These are phyloP conservation scores for Globisporangium paroecandrum DNA, from an alignment of 352 stramenopile genomes.

Conservation along the genomic window DNA sequence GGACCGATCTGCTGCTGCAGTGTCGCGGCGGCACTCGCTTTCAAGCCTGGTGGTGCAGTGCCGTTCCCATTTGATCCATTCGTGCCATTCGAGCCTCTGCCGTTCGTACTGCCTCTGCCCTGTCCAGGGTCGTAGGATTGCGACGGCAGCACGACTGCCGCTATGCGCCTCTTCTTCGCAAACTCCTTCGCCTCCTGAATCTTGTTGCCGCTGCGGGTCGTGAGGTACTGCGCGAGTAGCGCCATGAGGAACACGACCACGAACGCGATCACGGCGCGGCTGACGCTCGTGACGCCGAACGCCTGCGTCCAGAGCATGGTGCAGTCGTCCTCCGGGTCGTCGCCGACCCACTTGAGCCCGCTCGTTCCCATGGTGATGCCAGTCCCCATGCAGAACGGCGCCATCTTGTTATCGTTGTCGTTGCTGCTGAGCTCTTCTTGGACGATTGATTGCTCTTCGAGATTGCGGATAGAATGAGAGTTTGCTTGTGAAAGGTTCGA, in stretches of 20 bases:
- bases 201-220: slow-evolving; percentile 34
- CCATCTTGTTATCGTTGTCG: slow-evolving; percentile 13
- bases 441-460: neutral
- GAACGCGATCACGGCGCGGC: slow-evolving; percentile 37
- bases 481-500: neutral
- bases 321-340: slow-evolving; percentile 48
- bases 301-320: slow-evolving; percentile 57
- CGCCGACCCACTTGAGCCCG: slow-evolving; percentile 50
- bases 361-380: slow-evolving; percentile 62
- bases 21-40: neutral
- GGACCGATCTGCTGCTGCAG: neutral
- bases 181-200: slow-evolving; percentile 44
- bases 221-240: slow-evolving; percentile 57
- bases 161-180: slow-evolving; percentile 22
- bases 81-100: neutral
- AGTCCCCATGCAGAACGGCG: slow-evolving; percentile 54
- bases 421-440: neutral
- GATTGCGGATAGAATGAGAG: neutral
- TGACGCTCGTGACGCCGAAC: slow-evolving; percentile 52
- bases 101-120: slow-evolving; percentile 11
- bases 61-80: neutral
- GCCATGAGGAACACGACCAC: slow-evolving; percentile 51
- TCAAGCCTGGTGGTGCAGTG: neutral
- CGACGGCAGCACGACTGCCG: slow-evolving; percentile 5
- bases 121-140: slow-evolving; percentile 36